A percentile compares a stretch with the other conserved stretches of the same genome.
These are phyloP conservation scores for Peronosclerospora sorghi DNA, from an alignment of 352 stramenopile genomes.

Conservation along the genomic window DNA sequence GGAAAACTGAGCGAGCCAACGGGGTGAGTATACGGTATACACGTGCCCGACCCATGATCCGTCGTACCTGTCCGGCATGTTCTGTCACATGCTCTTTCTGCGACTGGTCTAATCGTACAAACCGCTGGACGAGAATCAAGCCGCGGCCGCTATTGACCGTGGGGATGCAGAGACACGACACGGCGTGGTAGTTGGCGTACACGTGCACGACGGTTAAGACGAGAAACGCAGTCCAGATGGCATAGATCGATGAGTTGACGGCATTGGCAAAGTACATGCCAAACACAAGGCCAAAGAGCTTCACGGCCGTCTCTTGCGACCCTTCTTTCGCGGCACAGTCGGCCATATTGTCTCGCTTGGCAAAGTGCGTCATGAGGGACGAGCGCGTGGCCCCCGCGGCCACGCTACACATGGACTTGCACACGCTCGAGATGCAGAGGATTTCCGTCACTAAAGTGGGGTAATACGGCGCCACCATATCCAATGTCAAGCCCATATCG, in stretches of 20 bases:
- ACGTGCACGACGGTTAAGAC: constrained; percentile 90
- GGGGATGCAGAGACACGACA: constrained; percentile 80
- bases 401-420: constrained; percentile 93
- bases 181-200: constrained; percentile 88
- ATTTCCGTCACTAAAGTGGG: constrained; percentile 54
- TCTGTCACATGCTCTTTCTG: constrained; percentile 21
- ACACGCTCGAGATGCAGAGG: constrained; percentile 81
- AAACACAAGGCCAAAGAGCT: constrained; percentile 86
- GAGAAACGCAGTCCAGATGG: constrained; percentile 87
- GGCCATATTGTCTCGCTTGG: constrained; percentile 76
- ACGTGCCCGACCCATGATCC: too few species aligned
- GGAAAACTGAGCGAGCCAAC: constrained; percentile 23
- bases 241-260: constrained; percentile 45
- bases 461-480: constrained; percentile 71
- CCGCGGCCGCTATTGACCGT: constrained; percentile 80
- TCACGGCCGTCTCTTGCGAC: constrained; percentile 93
- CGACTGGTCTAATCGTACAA: constrained; percentile 12
- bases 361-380: constrained; percentile 86
- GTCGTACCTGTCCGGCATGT: constrained; percentile 10
- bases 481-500: constrained; percentile 89
- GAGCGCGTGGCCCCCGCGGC: constrained; percentile 89
- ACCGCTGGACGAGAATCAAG: constrained; percentile 44
- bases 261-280: constrained; percentile 79
- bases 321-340: constrained; percentile 93
- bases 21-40: neutral